A percentile compares a stretch with the other conserved stretches of the same genome.
These are phyloP conservation scores for Candida tetrigidarum DNA, from an alignment of 1,139 yeast genomes.

Conservation along the genomic window DNA sequence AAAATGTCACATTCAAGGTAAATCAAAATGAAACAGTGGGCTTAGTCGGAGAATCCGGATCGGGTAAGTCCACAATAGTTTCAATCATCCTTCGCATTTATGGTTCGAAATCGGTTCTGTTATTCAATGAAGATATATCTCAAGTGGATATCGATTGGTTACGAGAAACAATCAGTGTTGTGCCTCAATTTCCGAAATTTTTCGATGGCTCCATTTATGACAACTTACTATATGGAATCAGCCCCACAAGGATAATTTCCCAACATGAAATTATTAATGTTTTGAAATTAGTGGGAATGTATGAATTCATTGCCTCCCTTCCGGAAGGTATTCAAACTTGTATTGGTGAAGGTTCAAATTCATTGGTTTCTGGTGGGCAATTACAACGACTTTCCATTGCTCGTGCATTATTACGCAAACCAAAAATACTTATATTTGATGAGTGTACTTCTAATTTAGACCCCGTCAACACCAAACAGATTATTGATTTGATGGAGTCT, in stretches of 20 bases:
- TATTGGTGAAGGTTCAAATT: constrained; percentile 53
- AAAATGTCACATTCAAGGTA: constrained; percentile 44
- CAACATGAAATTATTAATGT: constrained; percentile 44
- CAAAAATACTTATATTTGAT: constrained; percentile 68
- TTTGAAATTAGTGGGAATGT: constrained; percentile 52
- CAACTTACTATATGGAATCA: constrained; percentile 67
- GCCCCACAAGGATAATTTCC: constrained; percentile 22
- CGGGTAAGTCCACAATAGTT: constrained; percentile 76
- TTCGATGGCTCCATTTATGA: constrained; percentile 71
- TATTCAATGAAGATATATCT: constrained; percentile 48
- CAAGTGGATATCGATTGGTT: constrained; percentile 51
- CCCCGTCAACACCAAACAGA: constrained; percentile 47
- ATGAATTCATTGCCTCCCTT: constrained; percentile 52
- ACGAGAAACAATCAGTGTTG: constrained; percentile 59
- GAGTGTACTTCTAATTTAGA: constrained; percentile 86
- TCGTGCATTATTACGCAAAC: constrained; percentile 67
- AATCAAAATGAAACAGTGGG: constrained; percentile 56
- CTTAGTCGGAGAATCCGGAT: constrained; percentile 76
- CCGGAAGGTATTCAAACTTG: constrained; percentile 61
- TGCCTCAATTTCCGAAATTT: constrained; percentile 68
- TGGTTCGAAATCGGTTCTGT: constrained; percentile 28
- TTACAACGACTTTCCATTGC: constrained; percentile 78
- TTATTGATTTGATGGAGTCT: constrained; percentile 46
- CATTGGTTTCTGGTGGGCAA: constrained; percentile 78
- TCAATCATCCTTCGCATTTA: constrained; percentile 59